These are phyloP conservation scores for Stephanodiscus triporus DNA, from an alignment of 108 stramenopile genomes.

Conservation along the genomic window DNA sequence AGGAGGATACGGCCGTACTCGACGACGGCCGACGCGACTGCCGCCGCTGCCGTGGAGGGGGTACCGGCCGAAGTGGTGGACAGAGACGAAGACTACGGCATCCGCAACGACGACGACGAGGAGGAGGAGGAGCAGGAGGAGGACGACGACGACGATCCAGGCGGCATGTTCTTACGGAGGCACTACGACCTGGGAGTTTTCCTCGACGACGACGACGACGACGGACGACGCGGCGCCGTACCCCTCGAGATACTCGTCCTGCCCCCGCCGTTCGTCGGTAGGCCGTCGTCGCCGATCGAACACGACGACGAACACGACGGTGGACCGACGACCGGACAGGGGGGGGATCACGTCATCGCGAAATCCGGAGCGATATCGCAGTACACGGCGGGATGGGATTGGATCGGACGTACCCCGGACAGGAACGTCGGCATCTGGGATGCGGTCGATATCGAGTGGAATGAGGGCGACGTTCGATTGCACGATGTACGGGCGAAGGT, in stretches of 20 bases:
- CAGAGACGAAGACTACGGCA: no score
- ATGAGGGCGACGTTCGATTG: conserved; percentile 29
- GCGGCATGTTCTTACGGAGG: conserved; percentile 40
- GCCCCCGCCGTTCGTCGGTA: conserved; percentile 39
- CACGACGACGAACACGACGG: not conserved
- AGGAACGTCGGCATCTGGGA: conserved; percentile 57
- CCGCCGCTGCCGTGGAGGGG: no score
- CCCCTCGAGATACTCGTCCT: conserved; percentile 36
- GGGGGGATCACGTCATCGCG: conserved; percentile 59
- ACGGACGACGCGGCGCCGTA: not conserved
- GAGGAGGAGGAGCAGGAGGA: no score
- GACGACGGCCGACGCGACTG: not conserved
- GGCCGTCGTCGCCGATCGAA: conserved; percentile 1
- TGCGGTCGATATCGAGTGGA: conserved; percentile 34
- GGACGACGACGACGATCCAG: conserved; percentile 10
- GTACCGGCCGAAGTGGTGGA: no score
- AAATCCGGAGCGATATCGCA: conserved; percentile 54
- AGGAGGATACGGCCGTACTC: conserved; percentile 10
- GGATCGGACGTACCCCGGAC: conserved; percentile 58
- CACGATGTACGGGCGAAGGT: conserved; percentile 35
- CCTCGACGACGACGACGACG: not conserved
- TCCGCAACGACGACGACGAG: no score
- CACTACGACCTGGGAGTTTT: conserved; percentile 31
- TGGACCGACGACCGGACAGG: conserved; percentile 20
- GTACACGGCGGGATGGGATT: conserved; percentile 64